A percentile compares a stretch with the other conserved stretches of the same genome.
Conservation (phyloP, 2,329 filamentous ascomycete genomes). For the Aureobasidium namibiae region DNA sequence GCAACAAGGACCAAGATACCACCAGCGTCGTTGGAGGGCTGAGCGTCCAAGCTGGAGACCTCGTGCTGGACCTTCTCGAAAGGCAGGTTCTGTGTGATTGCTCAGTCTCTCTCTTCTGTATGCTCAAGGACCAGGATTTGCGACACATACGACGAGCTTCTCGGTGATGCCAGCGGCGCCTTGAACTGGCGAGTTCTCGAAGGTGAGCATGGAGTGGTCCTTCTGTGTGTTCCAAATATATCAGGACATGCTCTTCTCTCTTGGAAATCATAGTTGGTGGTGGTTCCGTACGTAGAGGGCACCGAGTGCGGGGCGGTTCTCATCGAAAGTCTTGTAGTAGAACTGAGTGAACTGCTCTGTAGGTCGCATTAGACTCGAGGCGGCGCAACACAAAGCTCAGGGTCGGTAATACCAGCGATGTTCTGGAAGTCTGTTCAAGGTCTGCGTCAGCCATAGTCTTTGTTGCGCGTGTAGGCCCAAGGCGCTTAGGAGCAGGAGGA, state of each 20-base stretch:
- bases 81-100: slow-evolving; percentile 54
- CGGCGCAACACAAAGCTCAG: not conserved
- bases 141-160: slow-evolving; percentile 64
- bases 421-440: slow-evolving; percentile 29
- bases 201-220: slow-evolving; percentile 84
- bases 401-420: slow-evolving; percentile 33
- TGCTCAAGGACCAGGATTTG: not conserved
- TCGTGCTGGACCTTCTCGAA: slow-evolving; percentile 77
- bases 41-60: slow-evolving; percentile 70
- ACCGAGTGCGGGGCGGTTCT: slow-evolving; percentile 55
- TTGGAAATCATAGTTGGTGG: slow-evolving; percentile 14
- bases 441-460: not conserved
- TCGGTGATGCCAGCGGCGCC: slow-evolving; percentile 62
- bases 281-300: slow-evolving; percentile 67
- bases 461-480: not conserved
- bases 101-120: slow-evolving; percentile 1
- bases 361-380: not conserved
- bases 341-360: slow-evolving; percentile 78
- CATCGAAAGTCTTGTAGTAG: slow-evolving; percentile 87
- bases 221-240: slow-evolving; percentile 45
- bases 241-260: not conserved
- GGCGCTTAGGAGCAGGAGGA: not conserved
- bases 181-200: slow-evolving; percentile 62
- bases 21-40: slow-evolving; percentile 60
- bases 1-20: slow-evolving; percentile 83